A percentile compares a stretch with the other conserved stretches of the same genome.
These are phyloP conservation scores for Hypoxylon fuscum DNA, from an alignment of 495 filamentous ascomycete species.

Conservation along the genomic window DNA sequence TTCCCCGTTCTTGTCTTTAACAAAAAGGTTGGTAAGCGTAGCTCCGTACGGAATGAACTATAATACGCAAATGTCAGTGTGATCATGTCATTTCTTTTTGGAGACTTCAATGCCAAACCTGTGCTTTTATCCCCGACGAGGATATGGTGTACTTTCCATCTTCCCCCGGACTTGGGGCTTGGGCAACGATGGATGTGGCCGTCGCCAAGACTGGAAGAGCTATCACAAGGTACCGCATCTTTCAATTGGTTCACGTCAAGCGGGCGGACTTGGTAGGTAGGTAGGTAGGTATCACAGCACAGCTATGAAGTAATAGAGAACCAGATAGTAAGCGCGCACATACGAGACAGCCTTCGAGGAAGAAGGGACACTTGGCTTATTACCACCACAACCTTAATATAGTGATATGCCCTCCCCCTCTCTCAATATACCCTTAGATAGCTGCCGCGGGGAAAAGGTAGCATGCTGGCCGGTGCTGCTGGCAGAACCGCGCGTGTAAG, in stretches of 20 bases:
- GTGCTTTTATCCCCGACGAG: slow-evolving; percentile 61
- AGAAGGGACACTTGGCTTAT: slow-evolving; percentile 38
- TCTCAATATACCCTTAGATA: slow-evolving; percentile 25
- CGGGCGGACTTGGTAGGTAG: slow-evolving; percentile 7
- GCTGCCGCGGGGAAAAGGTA: slow-evolving; percentile 16
- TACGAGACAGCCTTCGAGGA: slow-evolving; percentile 25
- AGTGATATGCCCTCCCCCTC: slow-evolving; percentile 17
- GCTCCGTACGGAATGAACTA: slow-evolving; percentile 67
- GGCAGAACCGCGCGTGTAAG: slow-evolving; percentile 18
- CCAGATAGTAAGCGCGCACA: slow-evolving; percentile 5
- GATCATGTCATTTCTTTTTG: not conserved
- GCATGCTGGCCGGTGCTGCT: slow-evolving; percentile 19
- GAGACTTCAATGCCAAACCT: slow-evolving; percentile 45
- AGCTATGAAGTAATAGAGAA: slow-evolving; percentile 14
- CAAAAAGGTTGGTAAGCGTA: slow-evolving; percentile 65
- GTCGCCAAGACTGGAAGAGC: slow-evolving; percentile 35
- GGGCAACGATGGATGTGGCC: slow-evolving; percentile 34
- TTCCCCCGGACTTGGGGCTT: slow-evolving; percentile 34
- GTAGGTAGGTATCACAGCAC: slow-evolving; percentile 21
- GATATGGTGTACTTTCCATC: slow-evolving; percentile 57
- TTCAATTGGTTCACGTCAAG: slow-evolving; percentile 27
- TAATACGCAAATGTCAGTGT: slow-evolving; percentile 13
- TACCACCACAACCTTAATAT: slow-evolving; percentile 30
- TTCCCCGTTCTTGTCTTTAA: slow-evolving; percentile 64
- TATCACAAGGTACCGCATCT: slow-evolving; percentile 39